Base-by-base conservation (phyloP, 2,329 filamentous ascomycete species). In the Colletotrichum tropicicola region DNA sequence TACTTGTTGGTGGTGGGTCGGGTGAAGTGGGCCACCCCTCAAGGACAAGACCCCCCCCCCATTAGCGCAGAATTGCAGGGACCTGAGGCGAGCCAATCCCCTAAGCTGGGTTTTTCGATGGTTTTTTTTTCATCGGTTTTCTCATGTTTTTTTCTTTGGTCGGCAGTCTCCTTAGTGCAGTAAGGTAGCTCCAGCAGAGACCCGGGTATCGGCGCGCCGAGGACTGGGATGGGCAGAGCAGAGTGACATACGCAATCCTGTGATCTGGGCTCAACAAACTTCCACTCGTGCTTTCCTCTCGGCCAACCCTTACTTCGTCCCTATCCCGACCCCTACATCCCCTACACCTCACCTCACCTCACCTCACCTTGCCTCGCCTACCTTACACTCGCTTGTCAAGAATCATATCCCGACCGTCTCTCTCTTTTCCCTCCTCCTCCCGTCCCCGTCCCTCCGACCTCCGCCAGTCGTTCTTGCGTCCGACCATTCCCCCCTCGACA, bases 201-300 rank as follows among this genome's bases (percentile, higher is more conserved):
- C 54, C 35, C 60, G 60, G 55, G 47, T 59, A 53, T 59, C 54
- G 60, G 60, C 47, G 53, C 52, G 44, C 44, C 47, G 21, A 52
- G 39, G 43, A 65, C 58, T 35, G 49, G 62, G 62, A 65, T 61
- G 62, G n/a, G n/a, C n/a, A n/a, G 45, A 21, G 45, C 49, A 61
- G 49, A 62, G 62, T 65, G 62, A 65, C 62, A 65, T 65, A 65
- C 62, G 62, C 62, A 65, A 56, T 62, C 49, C 57, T 65, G 28
- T 59, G 32, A 59, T 63, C 49, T 37, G n/a, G 44, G 57, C 57
- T 62, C 57, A 61, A 55, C 62, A 55, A 56, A 43, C 57, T 53
- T 48, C 59, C 45, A 19, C 25, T 39, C 32, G 43, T 49, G 25
- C 41, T 6, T 19, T 32, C 57, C 43, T 8, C 39, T 37, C 39